phyloP scores from a whole-genome alignment of 2,329 filamentous ascomycete species.

The Emericellopsis cladophorae region DNA sequence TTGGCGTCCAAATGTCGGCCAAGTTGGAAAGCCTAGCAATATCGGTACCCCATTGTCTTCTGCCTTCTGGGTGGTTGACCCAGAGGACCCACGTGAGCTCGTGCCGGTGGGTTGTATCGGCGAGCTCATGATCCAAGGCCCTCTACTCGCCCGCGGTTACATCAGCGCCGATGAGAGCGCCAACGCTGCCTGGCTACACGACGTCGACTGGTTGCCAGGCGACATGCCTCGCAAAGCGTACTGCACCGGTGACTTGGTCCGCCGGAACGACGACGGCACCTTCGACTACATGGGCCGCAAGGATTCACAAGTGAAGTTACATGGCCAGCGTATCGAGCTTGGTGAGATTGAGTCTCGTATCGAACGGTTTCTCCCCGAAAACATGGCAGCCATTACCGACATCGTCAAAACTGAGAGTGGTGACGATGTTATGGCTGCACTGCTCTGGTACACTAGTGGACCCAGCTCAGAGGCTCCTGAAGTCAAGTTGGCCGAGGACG shows the following conservation, averaged over 20 bases:
- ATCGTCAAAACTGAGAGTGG: background rate
- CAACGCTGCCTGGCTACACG: constrained; percentile 20
- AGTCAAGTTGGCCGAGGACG: background rate
- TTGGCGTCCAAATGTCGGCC: background rate
- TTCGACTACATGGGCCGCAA: constrained; percentile 2
- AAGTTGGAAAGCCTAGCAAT: background rate
- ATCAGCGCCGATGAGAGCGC: constrained; percentile 9
- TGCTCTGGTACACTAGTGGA: background rate
- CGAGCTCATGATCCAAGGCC: constrained; percentile 14
- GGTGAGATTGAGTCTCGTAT: constrained; percentile 2
- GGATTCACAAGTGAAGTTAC: constrained; percentile 1
- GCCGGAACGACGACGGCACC: constrained; percentile 1
- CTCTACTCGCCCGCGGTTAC: constrained; percentile 11
- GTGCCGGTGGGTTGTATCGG: constrained; percentile 11
- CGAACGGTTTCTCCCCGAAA: background rate
- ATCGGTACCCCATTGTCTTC: background rate
- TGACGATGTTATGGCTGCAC: background rate
- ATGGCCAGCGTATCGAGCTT: constrained; percentile 2
- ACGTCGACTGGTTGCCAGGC: constrained; percentile 13
- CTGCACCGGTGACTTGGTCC: constrained; percentile 1
- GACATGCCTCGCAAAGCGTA: background rate
- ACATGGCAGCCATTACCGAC: background rate
- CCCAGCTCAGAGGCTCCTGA: background rate
- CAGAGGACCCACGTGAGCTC: constrained; percentile 11
- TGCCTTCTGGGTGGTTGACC: constrained; percentile 17